These are phyloP conservation scores for Flueggea neowawraea DNA, from an alignment of 441 rosid genomes.

Conservation along the genomic window DNA sequence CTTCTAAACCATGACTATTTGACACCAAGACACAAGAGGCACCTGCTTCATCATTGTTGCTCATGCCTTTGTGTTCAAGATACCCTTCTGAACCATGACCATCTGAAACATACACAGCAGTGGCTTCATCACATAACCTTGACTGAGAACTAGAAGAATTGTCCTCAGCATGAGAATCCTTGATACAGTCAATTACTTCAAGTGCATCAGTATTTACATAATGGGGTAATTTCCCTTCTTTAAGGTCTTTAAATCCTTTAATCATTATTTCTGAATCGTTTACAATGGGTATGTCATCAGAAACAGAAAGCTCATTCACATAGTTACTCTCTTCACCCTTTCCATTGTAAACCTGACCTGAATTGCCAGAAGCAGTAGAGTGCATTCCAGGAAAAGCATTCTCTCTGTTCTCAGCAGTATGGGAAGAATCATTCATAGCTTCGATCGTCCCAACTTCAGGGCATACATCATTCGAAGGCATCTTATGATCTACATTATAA, in stretches of 20 bases:
- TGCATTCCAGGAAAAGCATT: constrained; percentile 18
- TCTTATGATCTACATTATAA: constrained; percentile 24
- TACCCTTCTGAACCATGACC: constrained; percentile 28
- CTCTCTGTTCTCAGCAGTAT: constrained; percentile 19
- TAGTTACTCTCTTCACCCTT: constrained; percentile 22
- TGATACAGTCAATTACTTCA: constrained; percentile 23
- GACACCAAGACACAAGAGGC: constrained; percentile 25
- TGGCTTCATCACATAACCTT: constrained; percentile 18
- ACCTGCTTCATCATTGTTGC: constrained; percentile 21
- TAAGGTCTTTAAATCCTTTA: constrained; percentile 40
- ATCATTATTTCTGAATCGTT: constrained; percentile 34
- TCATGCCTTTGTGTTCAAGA: constrained; percentile 20
- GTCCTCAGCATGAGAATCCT: constrained; percentile 22
- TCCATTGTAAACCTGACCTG: constrained; percentile 10
- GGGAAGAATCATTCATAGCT: constrained; percentile 12
- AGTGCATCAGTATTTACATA: constrained; percentile 16
- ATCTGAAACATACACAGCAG: constrained; percentile 27
- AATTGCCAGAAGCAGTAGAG: constrained; percentile 18
- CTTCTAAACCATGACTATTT: constrained; percentile 26
- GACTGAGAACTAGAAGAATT: constrained; percentile 12
- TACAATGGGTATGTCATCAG: constrained; percentile 29
- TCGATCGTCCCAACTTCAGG: constrained; percentile 15
- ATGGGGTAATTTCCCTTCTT: constrained; percentile 19
- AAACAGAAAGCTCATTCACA: constrained; percentile 25
- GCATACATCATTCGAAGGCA: constrained; percentile 16